phyloP scores from a whole-genome alignment of 768 basidiomycete genomes.

The Leccinum broughii region DNA sequence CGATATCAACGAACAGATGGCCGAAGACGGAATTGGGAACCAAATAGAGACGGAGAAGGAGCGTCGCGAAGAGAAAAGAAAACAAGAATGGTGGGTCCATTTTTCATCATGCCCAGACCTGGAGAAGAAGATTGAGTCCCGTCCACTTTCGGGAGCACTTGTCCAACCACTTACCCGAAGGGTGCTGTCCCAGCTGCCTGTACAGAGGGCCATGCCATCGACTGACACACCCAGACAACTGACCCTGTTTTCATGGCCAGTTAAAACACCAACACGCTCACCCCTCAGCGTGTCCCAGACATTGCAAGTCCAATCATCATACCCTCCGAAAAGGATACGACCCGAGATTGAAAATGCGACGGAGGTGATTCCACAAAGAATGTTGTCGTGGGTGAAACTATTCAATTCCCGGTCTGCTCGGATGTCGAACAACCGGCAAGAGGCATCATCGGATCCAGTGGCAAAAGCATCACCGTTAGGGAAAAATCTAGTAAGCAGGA shows the following conservation, averaged over 20 bases:
- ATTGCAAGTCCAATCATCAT: conserved; percentile 99
- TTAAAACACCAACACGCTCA: conserved; percentile 95
- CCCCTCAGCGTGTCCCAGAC: conserved; percentile 99
- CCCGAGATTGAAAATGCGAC: conserved; percentile 99
- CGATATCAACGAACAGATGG: conserved; percentile 50
- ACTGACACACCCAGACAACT: conserved; percentile 94
- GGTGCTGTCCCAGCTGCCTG: conserved; percentile 97
- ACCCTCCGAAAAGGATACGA: conserved; percentile 96
- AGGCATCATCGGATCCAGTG: conserved; percentile 98
- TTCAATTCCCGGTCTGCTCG: conserved; percentile 97
- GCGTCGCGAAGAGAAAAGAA: conserved; percentile 16
- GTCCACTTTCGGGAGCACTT: background rate
- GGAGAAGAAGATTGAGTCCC: conserved; percentile 17
- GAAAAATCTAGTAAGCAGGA: conserved; percentile 74
- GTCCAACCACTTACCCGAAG: conserved; percentile 67
- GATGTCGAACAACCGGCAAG: conserved; percentile 97
- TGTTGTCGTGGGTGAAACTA: conserved; percentile 97
- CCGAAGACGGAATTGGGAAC: conserved; percentile 19
- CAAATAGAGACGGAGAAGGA: conserved; percentile 27
- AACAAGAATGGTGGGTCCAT: conserved; percentile 26
- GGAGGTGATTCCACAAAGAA: conserved; percentile 97
- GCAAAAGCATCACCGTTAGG: conserved; percentile 99
- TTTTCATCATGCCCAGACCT: conserved; percentile 83
- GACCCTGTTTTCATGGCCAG: conserved; percentile 98
- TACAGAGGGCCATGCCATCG: conserved; percentile 98